Evolutionary conservation across 768 basidiomycete genomes (phyloP).

Genomic region (Boletus vermiculosoides): DNA sequence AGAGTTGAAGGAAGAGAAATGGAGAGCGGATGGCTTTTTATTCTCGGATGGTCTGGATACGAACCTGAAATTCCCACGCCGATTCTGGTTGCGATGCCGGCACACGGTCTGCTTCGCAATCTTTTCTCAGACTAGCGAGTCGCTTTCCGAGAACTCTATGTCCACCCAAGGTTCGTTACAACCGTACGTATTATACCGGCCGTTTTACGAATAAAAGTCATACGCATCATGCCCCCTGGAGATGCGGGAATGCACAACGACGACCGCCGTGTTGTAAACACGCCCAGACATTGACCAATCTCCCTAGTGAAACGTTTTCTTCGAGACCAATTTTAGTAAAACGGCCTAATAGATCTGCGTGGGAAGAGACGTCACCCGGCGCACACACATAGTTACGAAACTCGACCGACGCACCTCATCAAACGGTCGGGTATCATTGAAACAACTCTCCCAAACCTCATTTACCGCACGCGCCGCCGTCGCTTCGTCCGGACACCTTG

Average conservation of each 20-base stretch:
- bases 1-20: slow-evolving; percentile 3
- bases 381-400: not conserved
- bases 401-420: slow-evolving; percentile 68
- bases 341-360: slow-evolving; percentile 34
- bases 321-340: slow-evolving; percentile 2
- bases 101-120: slow-evolving; percentile 8
- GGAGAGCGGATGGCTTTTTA: slow-evolving; percentile 20
- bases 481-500: slow-evolving; percentile 70
- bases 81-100: slow-evolving; percentile 19
- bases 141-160: slow-evolving; percentile 9
- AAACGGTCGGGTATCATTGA: slow-evolving; percentile 92
- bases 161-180: slow-evolving; percentile 3
- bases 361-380: slow-evolving; percentile 14
- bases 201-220: not conserved
- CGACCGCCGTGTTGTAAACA: not conserved
- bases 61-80: slow-evolving; percentile 24
- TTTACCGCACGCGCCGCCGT: slow-evolving; percentile 89
- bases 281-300: not conserved
- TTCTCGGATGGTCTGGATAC: slow-evolving; percentile 9
- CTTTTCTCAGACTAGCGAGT: slow-evolving; percentile 14
- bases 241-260: not conserved
- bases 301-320: not conserved
- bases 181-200: slow-evolving; percentile 8
- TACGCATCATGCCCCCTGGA: slow-evolving; percentile 4
- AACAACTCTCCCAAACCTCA: slow-evolving; percentile 97